Conservation (phyloP, 129 eudicot species). For the Calendula officinalis region DNA sequence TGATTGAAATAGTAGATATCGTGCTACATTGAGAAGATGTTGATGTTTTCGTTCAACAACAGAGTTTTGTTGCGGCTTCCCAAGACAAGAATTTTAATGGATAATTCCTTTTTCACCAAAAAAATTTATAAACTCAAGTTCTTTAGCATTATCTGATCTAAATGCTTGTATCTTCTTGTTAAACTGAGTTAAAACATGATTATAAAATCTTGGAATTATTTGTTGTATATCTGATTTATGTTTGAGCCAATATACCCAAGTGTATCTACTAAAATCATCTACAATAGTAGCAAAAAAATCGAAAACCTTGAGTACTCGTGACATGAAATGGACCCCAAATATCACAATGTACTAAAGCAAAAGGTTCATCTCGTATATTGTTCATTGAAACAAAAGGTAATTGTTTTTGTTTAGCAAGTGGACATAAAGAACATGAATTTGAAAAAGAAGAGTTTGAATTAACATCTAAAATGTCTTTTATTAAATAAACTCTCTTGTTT, state of each 20-base stretch:
- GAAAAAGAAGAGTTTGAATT: too few species aligned
- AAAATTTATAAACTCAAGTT: background rate
- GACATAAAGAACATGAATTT: background rate
- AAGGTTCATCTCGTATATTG: background rate
- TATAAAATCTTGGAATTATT: background rate
- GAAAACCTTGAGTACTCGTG: background rate
- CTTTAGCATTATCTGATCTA: background rate
- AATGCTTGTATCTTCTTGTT: background rate
- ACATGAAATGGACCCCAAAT: too few species aligned
- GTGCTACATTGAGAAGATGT: background rate
- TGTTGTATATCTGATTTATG: background rate
- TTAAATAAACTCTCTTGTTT: background rate
- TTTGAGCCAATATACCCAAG: background rate
- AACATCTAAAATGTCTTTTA: background rate
- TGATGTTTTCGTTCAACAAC: slow-evolving; percentile 5
- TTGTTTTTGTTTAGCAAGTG: background rate
- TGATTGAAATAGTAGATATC: background rate
- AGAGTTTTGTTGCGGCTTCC: background rate
- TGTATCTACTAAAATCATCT: background rate
- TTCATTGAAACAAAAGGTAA: background rate
- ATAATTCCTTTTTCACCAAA: background rate
- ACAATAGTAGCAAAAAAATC: background rate
- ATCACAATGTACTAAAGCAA: background rate
- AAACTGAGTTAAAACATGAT: background rate
- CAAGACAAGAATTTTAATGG: background rate